A percentile compares a stretch with the other conserved stretches of the same genome.
phyloP scores from a whole-genome alignment of 768 basidiomycete species.

The Mycena capillaripes region DNA sequence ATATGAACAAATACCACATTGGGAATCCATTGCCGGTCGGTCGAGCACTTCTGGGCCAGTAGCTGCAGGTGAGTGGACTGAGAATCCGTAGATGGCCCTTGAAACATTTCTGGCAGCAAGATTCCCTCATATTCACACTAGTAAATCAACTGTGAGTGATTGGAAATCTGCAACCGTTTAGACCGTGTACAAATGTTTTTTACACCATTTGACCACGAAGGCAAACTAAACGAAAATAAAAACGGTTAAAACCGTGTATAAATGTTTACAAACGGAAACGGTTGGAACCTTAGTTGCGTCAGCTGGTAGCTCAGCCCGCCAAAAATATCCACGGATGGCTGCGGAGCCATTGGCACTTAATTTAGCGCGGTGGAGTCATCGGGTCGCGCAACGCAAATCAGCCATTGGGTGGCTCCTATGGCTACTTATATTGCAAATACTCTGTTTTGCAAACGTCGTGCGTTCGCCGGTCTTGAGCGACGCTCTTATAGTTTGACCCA shows the following conservation, averaged over 20 bases:
- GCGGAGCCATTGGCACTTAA: too few species aligned
- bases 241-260: neutral
- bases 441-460: too few species aligned
- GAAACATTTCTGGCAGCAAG: neutral
- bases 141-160: conserved; percentile 2
- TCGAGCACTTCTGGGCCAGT: neutral
- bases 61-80: neutral
- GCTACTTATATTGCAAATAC: too few species aligned
- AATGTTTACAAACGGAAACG: too few species aligned
- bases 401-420: too few species aligned
- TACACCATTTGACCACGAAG: neutral
- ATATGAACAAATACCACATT: neutral
- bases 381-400: too few species aligned
- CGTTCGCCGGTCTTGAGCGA: too few species aligned
- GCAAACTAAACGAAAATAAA: neutral
- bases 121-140: neutral
- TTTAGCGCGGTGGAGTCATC: too few species aligned
- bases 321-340: too few species aligned
- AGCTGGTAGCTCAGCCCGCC: too few species aligned
- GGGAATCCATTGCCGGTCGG: neutral
- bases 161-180: neutral
- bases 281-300: too few species aligned
- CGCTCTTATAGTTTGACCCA: too few species aligned
- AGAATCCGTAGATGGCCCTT: neutral
- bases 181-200: neutral